Conservation (phyloP, 2,329 filamentous ascomycete genomes). For the Chaetothyriales sp. region DNA sequence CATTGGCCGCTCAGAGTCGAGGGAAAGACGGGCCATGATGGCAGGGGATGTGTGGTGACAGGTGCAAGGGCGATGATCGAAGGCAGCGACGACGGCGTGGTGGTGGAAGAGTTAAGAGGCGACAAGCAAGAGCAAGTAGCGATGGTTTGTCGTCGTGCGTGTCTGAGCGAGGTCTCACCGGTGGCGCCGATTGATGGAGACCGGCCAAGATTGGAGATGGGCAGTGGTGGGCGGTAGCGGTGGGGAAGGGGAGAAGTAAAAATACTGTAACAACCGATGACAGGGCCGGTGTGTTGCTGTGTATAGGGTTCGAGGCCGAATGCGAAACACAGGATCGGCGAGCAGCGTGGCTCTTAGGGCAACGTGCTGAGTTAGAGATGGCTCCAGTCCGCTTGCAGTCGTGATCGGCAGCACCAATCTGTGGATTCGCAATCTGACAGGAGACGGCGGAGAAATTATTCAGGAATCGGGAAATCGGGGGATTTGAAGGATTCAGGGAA, state of each 20-base stretch:
- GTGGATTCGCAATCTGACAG: neutral
- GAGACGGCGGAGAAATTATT: neutral
- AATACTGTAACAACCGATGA: neutral
- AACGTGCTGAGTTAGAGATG: neutral
- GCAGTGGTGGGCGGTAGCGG: too few relatives aligned
- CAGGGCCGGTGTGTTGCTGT: neutral
- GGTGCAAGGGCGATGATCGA: neutral
- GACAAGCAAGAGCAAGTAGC: neutral
- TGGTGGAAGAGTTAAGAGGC: neutral
- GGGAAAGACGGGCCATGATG: conserved; percentile 27
- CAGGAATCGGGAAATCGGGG: neutral
- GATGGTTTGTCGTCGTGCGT: neutral
- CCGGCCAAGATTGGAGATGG: neutral
- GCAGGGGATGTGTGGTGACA: neutral
- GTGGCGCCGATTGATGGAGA: neutral
- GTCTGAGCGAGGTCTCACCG: conserved; percentile 1
- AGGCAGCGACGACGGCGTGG: too few relatives aligned
- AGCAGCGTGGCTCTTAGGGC: neutral
- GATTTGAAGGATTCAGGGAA: too few relatives aligned
- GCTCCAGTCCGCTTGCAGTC: neutral
- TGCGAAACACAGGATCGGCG: neutral
- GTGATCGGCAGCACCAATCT: neutral
- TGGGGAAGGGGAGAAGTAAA: neutral
- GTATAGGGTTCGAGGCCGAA: neutral
- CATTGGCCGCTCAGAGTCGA: conserved; percentile 41